Evolutionary conservation across 495 filamentous ascomycete species (phyloP), one percentile per base, ranked within the genome.

Genomic region (Peziza echinospora): DNA sequence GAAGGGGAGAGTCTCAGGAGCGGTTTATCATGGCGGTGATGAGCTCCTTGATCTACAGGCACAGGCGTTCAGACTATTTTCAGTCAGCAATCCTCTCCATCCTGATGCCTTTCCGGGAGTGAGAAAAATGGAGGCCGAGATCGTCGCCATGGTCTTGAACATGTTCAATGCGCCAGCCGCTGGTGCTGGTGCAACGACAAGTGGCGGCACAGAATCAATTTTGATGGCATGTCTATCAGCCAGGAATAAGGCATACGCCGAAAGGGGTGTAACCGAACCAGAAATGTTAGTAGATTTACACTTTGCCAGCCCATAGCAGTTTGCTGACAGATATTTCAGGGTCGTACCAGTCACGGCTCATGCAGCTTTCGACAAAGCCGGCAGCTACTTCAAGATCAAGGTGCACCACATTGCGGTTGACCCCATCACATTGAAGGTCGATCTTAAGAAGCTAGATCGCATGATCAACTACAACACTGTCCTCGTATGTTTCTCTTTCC

Each of bases 61-160:
- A 11, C 84, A 93, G 60, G 87, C 89, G 7, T 96, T 85, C 63
- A 77, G 78, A 26, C 79, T 77, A 59, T 99, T 99, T 59, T 84
- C 83, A 41, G 89, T 96, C 13, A 69, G 82, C n/a, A 99, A 99
- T 62, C 89, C 89, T n/a, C 81, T 99, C 53, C 89, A 99, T 64
- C 89, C 89, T 25, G 89, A 99, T 66, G 85, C 96, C 28, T 99
- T 99, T 65, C 89, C 89, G 37, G 89, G 86, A 26, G 85, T 99
- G 24, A 69, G 89, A 54, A 99, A 99, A 68, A 99, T 99, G 89
- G 89, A 99, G 65, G 87, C 89, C 24, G 89, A 99, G 67, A 70
- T 96, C 57, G 89, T 99, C 34, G 77, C 85, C 47, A 99, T 99
- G 89, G 84, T 76, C 63, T 51, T 94, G 37, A 69, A 73, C 25